Evolutionary conservation across 805 yeast genomes (phyloP), one percentile per base, ranked within the genome.

Genomic region (Wickerhamiella kurtzmanii): DNA sequence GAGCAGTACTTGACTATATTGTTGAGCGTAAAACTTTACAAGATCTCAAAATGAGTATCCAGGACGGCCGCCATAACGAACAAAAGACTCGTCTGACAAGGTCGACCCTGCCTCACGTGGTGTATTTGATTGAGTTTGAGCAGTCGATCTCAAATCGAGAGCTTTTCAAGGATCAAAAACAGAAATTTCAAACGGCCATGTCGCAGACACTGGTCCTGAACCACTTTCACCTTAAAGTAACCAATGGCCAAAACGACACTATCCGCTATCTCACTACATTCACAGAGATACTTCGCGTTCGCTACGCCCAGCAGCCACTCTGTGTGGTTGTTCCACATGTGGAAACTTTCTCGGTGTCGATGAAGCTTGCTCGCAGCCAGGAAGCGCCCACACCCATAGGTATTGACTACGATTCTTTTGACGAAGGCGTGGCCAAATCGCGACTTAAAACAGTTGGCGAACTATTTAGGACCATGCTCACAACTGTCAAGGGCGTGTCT

Each of bases 11-110:
- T 16, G 82, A 89, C 60, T 79, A 76, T 51, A 81, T 92, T n/a
- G 73, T 89, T 41, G 99, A 92, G 65, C 70, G 99, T 36, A 92
- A 92, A 63, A 67, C 96, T 47, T 63, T 88, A 40, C 94, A 85
- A 59, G 99, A 92, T 68, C 71, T 92, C 56, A 82, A 82, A 0
- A 59, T 70, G 32, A 83, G 95, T 44, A 86, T 92, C 41, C 73
- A 74, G 50, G 99, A 92, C 63, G 95, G 95, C 2, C 66, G 99
- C 44, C 87, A 82, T 57, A 69, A 71, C 46, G 98, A 92, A 60
- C 99, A 92, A 60, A 88, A 89, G 59, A 65, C 72, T 16, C 71
- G 99, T 46, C 67, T 92, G 48, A 72, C 71, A 44, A 74, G 79
- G 60, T 74, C 92, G 0, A 86, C 83, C 0, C 66, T 88, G 57